Evolutionary conservation across 2,329 filamentous ascomycete species (phyloP), one percentile per base, ranked within the genome.

Genomic region (Helicocarpus griseus): DNA sequence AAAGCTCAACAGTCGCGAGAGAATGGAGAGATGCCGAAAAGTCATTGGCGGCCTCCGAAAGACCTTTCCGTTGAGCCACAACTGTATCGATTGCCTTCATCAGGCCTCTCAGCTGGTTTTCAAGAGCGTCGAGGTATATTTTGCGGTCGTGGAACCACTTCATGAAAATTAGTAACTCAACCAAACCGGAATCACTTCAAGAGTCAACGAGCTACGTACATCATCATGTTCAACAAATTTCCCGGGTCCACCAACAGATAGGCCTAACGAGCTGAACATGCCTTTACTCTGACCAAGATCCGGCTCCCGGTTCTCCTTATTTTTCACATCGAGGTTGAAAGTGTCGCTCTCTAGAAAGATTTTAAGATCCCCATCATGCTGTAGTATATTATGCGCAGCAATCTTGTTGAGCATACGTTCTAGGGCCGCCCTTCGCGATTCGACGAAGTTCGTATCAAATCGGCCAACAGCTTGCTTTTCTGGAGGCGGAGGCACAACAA

Each of bases 161-260:
- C 26, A 13, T 13, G 13, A 49, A 49, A 14, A 33, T 69, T 57
- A 69, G 61, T 43, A 48, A 39, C 38, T n/a, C 31, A 48, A 46
- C 9, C 11, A 40, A 22, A 4, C 4, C 5, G 14, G 53, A 33
- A 28, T 39, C 22, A 48, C 29, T 8, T 48, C 14, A 43, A 11
- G 11, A 9, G 26, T 9, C 29, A 26, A 36, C 39, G 6, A n/a
- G 2, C 6, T 31, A 73, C 85, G 75, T 69, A 89, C 86, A 72
- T 98, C 93, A 66, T 98, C 93, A 65, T 97, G 93, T 70, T 98
- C 93, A 36, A 98, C 83, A 71, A 98, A 98, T 69, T 98, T 98
- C 54, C 77, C 77, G 61, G 79, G 83, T 50, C 83, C 79, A 28
- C 90, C 87, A 24, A 91, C 82, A 56, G 78, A 86, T 56, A 93